Conservation (phyloP, 495 filamentous ascomycete genomes). For the Lentithecium fluviatile region DNA sequence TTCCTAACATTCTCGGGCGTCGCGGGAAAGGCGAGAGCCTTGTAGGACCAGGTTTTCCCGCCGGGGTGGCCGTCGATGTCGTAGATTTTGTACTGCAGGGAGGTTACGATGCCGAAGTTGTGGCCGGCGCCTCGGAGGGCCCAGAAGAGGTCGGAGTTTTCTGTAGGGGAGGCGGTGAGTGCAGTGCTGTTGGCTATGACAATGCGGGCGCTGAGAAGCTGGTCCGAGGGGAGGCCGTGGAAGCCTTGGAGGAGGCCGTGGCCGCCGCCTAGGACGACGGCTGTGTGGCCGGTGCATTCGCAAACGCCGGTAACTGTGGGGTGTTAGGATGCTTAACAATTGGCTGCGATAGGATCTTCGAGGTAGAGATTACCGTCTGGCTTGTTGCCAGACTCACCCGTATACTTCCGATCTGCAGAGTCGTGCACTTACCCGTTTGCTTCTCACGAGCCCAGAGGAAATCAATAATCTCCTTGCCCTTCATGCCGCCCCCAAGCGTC, state of each 20-base stretch:
- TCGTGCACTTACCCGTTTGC: not conserved
- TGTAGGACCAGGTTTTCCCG: not conserved
- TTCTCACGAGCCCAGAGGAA: not conserved
- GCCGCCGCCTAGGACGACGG: conserved; percentile 10
- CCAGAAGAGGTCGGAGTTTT: not conserved
- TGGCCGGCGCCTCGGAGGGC: conserved; percentile 2
- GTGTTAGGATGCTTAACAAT: not conserved
- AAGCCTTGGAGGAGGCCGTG: conserved; percentile 9
- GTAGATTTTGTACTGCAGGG: not conserved
- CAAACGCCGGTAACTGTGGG: not conserved
- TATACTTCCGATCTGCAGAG: not conserved
- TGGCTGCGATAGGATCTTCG: not conserved
- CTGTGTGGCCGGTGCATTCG: not conserved
- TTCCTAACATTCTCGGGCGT: not conserved
- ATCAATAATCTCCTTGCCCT: not conserved
- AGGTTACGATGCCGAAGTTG: conserved; percentile 1
- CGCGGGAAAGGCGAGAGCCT: not conserved
- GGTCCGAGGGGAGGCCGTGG: conserved; percentile 16
- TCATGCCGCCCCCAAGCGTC: not conserved
- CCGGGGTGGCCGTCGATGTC: not conserved
- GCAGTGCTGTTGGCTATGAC: conserved; percentile 5
- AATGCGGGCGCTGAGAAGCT: conserved; percentile 3
- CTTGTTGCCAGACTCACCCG: too few relatives aligned
- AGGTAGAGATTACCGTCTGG: too few relatives aligned
- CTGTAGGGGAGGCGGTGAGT: not conserved